Base-by-base conservation (phyloP, 2,329 filamentous ascomycete genomes). In the Diplodia corticola region DNA sequence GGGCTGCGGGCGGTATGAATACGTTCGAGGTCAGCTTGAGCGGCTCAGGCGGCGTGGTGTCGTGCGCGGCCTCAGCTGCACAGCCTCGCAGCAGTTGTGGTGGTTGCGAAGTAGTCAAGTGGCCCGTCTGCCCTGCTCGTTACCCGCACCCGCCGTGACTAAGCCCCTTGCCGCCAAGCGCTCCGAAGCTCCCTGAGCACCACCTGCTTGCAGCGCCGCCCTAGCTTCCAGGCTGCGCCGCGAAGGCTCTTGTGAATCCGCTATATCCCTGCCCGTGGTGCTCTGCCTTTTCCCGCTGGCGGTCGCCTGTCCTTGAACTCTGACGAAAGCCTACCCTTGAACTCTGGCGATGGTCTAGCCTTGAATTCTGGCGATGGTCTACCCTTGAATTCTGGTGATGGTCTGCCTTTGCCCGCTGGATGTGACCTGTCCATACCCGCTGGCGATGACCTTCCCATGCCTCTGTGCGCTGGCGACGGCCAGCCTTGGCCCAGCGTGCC, bases 91-190 rank as follows among this genome's bases (percentile, higher is more conserved):
- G 24, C 50, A n/a, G 51, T 20, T 5, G 37, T 51, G 28, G 63
- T 59, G 53, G 63, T 65, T 59, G 63, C 20, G 53, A 50, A 46
- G 37, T 48, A 46, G 63, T 64, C 50, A 55, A 49, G 63, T 55
- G 37, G 63, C 61, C 49, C 49, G 49, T 64, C 40, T 49, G 49
- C 49, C 22, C 48, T 33, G 48, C 24, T 24, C 33, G 40, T 49
- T 50, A 30, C 15, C 49, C 40, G 40, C 40, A n/a, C 17, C 49
- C 40, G 40, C 40, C 46, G 33, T 65, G 51, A 65, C 63, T 65
- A 59, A 59, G 53, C 63, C 26, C 37, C 24, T 10, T 20, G 49
- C 50, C 30, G 35, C 22, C 59, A 63, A 37, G 22, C 28, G 15
- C 26, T 15, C 35, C 26, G 3, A 44, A 57, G 53, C 35, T 40